Evolutionary conservation across 2,329 filamentous ascomycete genomes (phyloP).

Genomic region (Alternaria arborescens): DNA sequence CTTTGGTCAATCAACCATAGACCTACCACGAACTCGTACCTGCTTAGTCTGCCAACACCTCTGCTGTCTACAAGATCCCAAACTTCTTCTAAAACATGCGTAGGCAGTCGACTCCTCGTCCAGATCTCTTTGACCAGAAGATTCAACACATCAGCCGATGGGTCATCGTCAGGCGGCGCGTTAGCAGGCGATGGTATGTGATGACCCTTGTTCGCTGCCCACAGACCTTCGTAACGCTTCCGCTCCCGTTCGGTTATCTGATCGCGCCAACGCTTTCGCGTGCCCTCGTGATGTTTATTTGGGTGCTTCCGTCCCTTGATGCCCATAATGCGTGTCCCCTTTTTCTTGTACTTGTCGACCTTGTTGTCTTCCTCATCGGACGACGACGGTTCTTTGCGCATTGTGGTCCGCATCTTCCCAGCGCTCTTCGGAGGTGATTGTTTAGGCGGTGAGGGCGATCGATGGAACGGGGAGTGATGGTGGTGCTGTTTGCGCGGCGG

Average conservation of each 20-base stretch:
- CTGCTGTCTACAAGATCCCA: constrained; percentile 76
- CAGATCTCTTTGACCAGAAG: constrained; percentile 79
- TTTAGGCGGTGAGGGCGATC: constrained; percentile 50
- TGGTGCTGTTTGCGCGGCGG: constrained; percentile 53
- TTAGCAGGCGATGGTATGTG: constrained; percentile 33
- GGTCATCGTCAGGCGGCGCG: constrained; percentile 26
- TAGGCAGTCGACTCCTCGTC: constrained; percentile 72
- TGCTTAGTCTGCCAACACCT: constrained; percentile 64
- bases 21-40: constrained; percentile 81
- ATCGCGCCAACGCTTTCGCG: constrained; percentile 79
- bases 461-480: constrained; percentile 48
- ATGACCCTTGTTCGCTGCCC: constrained; percentile 79
- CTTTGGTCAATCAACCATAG: constrained; percentile 85
- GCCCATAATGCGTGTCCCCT: constrained; percentile 65
- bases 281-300: constrained; percentile 77
- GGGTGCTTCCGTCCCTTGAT: constrained; percentile 63
- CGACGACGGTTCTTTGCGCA: constrained; percentile 62
- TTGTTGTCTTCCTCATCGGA: constrained; percentile 62
- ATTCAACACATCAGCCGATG: constrained; percentile 67
- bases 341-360: constrained; percentile 60
- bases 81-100: constrained; percentile 74
- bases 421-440: constrained; percentile 51
- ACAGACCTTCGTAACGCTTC: constrained; percentile 84
- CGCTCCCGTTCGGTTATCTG: constrained; percentile 74
- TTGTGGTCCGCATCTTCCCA: constrained; percentile 69